Evolutionary conservation across 148 eudicot species (phyloP), one percentile per base, ranked within the genome.

Genomic region (Cornus controversa): DNA sequence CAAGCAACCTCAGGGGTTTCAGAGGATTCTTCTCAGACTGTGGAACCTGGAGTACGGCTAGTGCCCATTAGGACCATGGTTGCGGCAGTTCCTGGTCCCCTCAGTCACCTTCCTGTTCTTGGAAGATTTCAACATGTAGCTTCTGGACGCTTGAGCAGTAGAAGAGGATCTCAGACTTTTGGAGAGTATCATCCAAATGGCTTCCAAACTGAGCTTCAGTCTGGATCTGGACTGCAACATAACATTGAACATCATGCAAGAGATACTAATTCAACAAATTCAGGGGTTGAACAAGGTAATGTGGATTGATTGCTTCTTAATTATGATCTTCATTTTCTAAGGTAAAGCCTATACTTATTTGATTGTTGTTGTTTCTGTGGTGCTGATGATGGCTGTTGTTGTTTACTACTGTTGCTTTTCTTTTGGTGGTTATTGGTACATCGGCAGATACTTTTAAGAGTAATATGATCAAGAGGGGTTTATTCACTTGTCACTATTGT

Each of bases 11-110:
- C 81, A 22, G 82, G 72, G 14, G 36, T 74, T 15, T 66, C 87
- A 10, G 75, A 15, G 79, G 67, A 66, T 74, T 69, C 86, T 27
- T 72, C 82, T 6, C 71, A 73, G 24, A 76, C 67, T 73, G 70
- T 65, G 27, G 90, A 82, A 37, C 36, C 79, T 47, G 74, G 80
- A 75, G 83, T 80, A 73, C 87, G 75, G 65, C 65, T 78, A 31
- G 63, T 79, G 70, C 87, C 89, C 67, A 53, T 84, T 34, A 71
- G 85, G 70, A 79, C 85, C 28, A 79, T 79, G 80, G 83, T 86
- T 81, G 80, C 87, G 7, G 79, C 84, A 6, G 57, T 72, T 71
- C 83, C 85, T 75, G 83, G 78, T 74, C 69, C 11, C 73, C 85
- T 62, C 81, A 80, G n/a, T 68, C 80, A 11, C 45, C 80, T 71